Conservation (phyloP, 768 basidiomycete genomes). For the Trichaptum fuscoviolaceum region DNA sequence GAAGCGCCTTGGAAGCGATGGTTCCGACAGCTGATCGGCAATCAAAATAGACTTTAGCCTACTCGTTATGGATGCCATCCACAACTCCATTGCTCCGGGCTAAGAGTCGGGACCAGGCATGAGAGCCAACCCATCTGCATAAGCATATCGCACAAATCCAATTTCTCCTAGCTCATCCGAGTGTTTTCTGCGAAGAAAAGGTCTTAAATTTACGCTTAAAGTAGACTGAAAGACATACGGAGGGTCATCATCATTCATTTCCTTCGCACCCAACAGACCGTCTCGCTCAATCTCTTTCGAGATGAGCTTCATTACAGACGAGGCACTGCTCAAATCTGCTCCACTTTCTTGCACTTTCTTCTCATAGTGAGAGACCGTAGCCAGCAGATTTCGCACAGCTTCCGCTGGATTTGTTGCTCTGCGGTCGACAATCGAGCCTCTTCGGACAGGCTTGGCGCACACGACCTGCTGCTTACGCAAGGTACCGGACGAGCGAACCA, state of each 20-base stretch:
- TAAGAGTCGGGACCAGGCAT: constrained; percentile 32
- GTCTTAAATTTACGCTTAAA: constrained; percentile 9
- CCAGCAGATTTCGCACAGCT: constrained; percentile 37
- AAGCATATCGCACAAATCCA: constrained; percentile 52
- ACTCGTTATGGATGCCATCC: not conserved
- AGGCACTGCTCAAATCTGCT: constrained; percentile 37
- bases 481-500: constrained; percentile 48
- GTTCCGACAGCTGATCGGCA: not conserved
- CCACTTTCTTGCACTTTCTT: constrained; percentile 40
- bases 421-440: constrained; percentile 4
- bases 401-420: constrained; percentile 16
- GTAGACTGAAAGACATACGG: constrained; percentile 34
- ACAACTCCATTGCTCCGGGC: not conserved
- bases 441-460: constrained; percentile 32
- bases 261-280: constrained; percentile 42
- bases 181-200: constrained; percentile 28
- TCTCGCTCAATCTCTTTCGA: constrained; percentile 56
- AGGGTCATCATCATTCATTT: constrained; percentile 33
- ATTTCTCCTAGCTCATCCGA: constrained; percentile 40
- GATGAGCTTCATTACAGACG: constrained; percentile 52
- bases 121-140: constrained; percentile 47
- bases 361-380: constrained; percentile 48
- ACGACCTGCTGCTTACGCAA: constrained; percentile 43
- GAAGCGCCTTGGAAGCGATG: not conserved
- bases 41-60: not conserved